These are phyloP conservation scores for Lenwebbia sp. DNA, from an alignment of 345 rosid genomes.

Conservation along the genomic window DNA sequence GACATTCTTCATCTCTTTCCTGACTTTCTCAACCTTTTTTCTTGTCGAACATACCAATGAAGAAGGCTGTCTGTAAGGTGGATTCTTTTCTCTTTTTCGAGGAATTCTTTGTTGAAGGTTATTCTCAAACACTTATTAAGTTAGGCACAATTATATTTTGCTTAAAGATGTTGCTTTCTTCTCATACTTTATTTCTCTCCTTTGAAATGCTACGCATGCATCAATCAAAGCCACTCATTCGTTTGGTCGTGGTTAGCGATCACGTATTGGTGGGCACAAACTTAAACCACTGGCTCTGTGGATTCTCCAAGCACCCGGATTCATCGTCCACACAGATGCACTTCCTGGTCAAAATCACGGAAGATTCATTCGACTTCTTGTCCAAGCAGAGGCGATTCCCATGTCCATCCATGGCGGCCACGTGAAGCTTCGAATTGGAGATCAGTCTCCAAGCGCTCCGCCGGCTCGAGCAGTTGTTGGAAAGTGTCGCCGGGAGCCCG, in stretches of 20 bases:
- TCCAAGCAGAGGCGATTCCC: slow-evolving; percentile 23
- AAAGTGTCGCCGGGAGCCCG: background rate
- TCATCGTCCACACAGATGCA: slow-evolving; percentile 24
- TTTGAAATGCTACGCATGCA: background rate
- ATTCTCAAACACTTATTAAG: background rate
- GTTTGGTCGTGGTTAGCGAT: background rate
- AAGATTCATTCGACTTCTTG: slow-evolving; percentile 3
- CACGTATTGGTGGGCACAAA: background rate
- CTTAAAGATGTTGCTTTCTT: background rate
- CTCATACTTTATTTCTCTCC: background rate
- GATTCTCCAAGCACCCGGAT: slow-evolving; percentile 7
- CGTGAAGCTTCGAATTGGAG: background rate
- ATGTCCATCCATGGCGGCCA: slow-evolving; percentile 10
- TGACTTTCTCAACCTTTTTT: background rate
- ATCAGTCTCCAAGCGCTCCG: background rate
- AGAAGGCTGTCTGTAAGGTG: background rate
- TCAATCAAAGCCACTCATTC: background rate
- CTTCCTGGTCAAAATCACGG: slow-evolving; percentile 4
- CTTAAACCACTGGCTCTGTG: slow-evolving; percentile 33
- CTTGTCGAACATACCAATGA: background rate
- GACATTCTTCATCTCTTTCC: background rate
- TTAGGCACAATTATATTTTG: background rate
- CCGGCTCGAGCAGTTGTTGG: background rate
- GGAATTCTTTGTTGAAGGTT: background rate
- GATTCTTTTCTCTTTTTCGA: background rate